A percentile compares a stretch with the other conserved stretches of the same genome.
Evolutionary conservation across 352 stramenopile genomes (phyloP).

Genomic region (Globisporangium megalacanthum): DNA sequence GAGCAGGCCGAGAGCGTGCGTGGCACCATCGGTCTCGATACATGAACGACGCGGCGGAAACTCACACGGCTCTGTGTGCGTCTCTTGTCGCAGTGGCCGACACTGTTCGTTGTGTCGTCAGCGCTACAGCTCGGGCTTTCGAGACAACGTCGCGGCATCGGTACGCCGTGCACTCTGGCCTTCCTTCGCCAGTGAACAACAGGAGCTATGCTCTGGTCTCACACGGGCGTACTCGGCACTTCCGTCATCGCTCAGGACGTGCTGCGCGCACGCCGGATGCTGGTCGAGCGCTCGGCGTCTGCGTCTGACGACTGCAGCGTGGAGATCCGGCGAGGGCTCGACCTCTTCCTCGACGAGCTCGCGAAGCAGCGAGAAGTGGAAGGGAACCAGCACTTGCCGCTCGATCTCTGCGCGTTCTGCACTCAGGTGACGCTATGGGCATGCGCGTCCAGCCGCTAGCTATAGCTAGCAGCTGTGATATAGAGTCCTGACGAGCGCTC

Average conservation of each 20-base stretch:
- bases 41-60: neutral
- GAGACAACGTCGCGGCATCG: slow-evolving; percentile 40
- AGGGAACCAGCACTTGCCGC: slow-evolving; percentile 22
- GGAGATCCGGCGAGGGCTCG: slow-evolving; percentile 30
- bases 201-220: no score
- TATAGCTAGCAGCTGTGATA: neutral
- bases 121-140: slow-evolving; percentile 36
- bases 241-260: slow-evolving; percentile 27
- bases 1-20: slow-evolving; percentile 1
- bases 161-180: slow-evolving; percentile 16
- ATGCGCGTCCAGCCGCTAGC: neutral
- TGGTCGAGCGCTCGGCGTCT: slow-evolving; percentile 32
- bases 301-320: slow-evolving; percentile 4
- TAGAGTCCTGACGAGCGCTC: neutral
- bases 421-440: slow-evolving; percentile 14
- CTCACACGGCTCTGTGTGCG: neutral
- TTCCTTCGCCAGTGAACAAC: neutral
- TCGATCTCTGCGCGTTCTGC: slow-evolving; percentile 50
- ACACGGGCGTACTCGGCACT: no score
- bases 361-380: slow-evolving; percentile 21
- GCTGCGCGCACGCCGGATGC: slow-evolving; percentile 45
- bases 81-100: slow-evolving; percentile 15
- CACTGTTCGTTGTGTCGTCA: slow-evolving; percentile 46
- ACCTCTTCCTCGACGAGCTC: slow-evolving; percentile 43
- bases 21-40: no score